Evolutionary conservation across 176 grass and related monocot species (phyloP).

Genomic region (Pharus latifolius): DNA sequence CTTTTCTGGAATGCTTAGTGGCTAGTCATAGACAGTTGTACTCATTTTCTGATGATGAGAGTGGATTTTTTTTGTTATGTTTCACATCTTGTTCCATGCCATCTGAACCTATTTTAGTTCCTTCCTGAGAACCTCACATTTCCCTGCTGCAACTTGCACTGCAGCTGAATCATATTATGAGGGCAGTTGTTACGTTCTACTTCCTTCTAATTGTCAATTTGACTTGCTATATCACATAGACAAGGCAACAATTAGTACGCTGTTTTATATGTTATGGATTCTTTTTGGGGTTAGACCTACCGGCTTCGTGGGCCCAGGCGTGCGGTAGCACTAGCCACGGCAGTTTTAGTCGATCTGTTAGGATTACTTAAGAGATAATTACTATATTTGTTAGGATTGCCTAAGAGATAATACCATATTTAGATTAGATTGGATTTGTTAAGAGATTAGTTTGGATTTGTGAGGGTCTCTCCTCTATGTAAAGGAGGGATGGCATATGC

Average conservation of each 20-base stretch:
- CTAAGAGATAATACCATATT: no score
- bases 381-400: no score
- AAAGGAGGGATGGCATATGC: no score
- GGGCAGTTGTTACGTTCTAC: not conserved
- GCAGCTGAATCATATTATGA: not conserved
- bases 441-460: no score
- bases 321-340: no score
- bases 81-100: not conserved
- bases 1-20: slow-evolving; percentile 1
- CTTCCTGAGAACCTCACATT: not conserved
- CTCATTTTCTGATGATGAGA: not conserved
- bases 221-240: not conserved
- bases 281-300: no score
- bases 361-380: no score
- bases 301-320: no score
- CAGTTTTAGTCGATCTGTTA: no score
- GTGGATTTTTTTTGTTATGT: not conserved
- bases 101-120: not conserved
- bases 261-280: no score
- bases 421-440: no score
- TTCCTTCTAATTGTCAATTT: not conserved
- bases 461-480: no score
- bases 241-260: not conserved
- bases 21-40: not conserved
- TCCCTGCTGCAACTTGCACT: not conserved